Base-by-base conservation (phyloP, 805 yeast genomes). In the Suhomyces vadensis region DNA sequence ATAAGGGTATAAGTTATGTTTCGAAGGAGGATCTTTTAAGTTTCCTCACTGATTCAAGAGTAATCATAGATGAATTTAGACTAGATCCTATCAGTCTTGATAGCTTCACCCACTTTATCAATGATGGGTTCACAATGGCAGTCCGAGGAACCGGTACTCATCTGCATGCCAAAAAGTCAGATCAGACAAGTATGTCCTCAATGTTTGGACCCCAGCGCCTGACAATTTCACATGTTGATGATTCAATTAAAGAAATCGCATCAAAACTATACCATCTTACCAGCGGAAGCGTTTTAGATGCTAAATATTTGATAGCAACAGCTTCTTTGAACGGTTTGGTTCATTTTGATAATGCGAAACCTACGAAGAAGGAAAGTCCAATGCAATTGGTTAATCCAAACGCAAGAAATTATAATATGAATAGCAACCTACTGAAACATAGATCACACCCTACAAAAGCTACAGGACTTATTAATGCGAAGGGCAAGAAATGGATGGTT, bases 41-140 rank as follows among this genome's bases (percentile, higher is more conserved):
- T n/a, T 46, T 46, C 20, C 37, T 38, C 19, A 23, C n/a, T 2
- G 19, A n/a, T 16, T 38, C 41, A 1, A 38, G 17, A 9, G 41
- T 38, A 6, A 11, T 24, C n/a, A 11, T 0, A 4, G 25, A n/a
- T 5, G 35, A 17, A 4, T 19, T 27, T 5, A 6, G 27, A 11
- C n/a, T 38, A 1, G 13, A 26, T 3, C 27, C 23, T 6, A 26
- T 38, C 3, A 19, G 20, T 23, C 10, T 11, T 4, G 20, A 16
- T 6, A 29, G 29, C 10, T 27, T 38, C 8, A 19, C 29, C 9
- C 17, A 38, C 10, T 38, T 26, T 20, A 27, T 38, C 7, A 38
- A 38, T 11, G 41, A 16, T 27, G 29, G 14, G 3, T 38, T 38
- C 13, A 10, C 24, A 4, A n/a, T 20, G 22, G 22, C 37, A 8